Evolutionary conservation across 2,329 filamentous ascomycete species (phyloP).

Genomic region (Claviceps monticola): DNA sequence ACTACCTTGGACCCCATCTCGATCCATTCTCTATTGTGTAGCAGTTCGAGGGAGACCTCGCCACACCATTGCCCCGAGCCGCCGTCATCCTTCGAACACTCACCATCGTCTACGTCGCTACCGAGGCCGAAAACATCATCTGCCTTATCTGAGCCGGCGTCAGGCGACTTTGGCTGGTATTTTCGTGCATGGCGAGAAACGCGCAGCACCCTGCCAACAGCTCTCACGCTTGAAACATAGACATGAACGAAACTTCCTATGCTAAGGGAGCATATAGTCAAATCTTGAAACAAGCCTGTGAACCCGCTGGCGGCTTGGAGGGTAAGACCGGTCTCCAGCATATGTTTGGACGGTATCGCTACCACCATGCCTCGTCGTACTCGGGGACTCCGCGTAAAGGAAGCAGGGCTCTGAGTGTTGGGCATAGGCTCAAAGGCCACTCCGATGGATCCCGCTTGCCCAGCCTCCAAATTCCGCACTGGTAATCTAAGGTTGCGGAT

Average conservation of each 20-base stretch:
- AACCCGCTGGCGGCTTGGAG: slow-evolving; percentile 55
- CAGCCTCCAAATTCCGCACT: slow-evolving; percentile 58
- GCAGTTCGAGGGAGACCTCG: slow-evolving; percentile 53
- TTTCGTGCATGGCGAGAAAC: slow-evolving; percentile 23
- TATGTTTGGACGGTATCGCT: slow-evolving; percentile 44
- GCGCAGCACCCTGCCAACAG: slow-evolving; percentile 59
- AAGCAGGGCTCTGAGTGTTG: slow-evolving; percentile 1
- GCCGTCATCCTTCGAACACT: slow-evolving; percentile 13
- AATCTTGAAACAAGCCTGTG: slow-evolving; percentile 54
- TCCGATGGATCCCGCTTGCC: slow-evolving; percentile 83
- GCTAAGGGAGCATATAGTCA: slow-evolving; percentile 47
- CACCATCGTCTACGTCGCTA: slow-evolving; percentile 28
- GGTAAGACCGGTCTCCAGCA: slow-evolving; percentile 40
- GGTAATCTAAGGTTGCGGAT: slow-evolving; percentile 79
- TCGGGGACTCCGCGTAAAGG: slow-evolving; percentile 20
- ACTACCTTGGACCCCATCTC: slow-evolving; percentile 57
- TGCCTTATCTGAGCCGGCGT: slow-evolving; percentile 19
- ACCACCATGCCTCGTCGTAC: slow-evolving; percentile 76
- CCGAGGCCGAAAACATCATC: slow-evolving; percentile 47
- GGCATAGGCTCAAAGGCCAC: slow-evolving; percentile 41
- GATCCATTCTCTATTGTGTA: slow-evolving; percentile 59
- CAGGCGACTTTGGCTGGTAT: slow-evolving; percentile 11
- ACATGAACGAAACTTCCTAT: slow-evolving; percentile 62
- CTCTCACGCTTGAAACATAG: slow-evolving; percentile 77
- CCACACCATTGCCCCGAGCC: slow-evolving; percentile 12